phyloP scores from a whole-genome alignment of 768 basidiomycete genomes.

The Gautieria morchelliformis region DNA sequence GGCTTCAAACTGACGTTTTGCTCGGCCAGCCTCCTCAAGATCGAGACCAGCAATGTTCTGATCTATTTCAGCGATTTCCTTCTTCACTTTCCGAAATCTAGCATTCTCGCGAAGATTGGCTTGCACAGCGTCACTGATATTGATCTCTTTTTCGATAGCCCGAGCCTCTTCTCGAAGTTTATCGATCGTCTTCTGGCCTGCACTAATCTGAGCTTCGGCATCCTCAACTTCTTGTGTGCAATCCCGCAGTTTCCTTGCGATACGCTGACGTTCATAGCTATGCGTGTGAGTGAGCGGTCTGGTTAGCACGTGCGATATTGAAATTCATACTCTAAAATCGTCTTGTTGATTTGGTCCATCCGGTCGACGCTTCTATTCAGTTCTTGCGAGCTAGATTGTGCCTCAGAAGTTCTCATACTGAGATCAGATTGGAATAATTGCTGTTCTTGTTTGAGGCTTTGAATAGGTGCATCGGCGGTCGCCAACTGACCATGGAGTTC shows the following conservation, averaged over 20 bases:
- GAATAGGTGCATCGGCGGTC: constrained; percentile 56
- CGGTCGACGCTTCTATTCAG: constrained; percentile 55
- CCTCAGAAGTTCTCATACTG: constrained; percentile 37
- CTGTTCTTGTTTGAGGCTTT: constrained; percentile 48
- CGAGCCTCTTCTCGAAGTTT: constrained; percentile 35
- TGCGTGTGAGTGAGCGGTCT: not conserved
- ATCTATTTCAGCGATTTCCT: constrained; percentile 58
- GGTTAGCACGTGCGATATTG: not conserved
- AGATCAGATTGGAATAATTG: constrained; percentile 40
- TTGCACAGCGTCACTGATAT: constrained; percentile 58
- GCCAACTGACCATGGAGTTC: constrained; percentile 52
- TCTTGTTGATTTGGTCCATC: constrained; percentile 49
- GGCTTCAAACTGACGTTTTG: constrained; percentile 75
- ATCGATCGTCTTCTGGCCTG: constrained; percentile 32
- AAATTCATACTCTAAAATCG: constrained; percentile 50
- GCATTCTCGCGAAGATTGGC: constrained; percentile 78
- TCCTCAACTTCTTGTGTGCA: constrained; percentile 44
- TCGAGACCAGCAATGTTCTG: constrained; percentile 66
- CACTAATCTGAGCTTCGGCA: constrained; percentile 35
- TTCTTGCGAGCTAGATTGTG: constrained; percentile 51
- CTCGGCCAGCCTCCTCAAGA: constrained; percentile 79
- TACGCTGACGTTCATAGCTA: constrained; percentile 70
- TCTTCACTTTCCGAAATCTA: constrained; percentile 57
- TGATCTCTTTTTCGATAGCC: constrained; percentile 68
- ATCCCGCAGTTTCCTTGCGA: constrained; percentile 49